phyloP scores from a whole-genome alignment of 768 basidiomycete species.

The Tylopilus sp. region DNA sequence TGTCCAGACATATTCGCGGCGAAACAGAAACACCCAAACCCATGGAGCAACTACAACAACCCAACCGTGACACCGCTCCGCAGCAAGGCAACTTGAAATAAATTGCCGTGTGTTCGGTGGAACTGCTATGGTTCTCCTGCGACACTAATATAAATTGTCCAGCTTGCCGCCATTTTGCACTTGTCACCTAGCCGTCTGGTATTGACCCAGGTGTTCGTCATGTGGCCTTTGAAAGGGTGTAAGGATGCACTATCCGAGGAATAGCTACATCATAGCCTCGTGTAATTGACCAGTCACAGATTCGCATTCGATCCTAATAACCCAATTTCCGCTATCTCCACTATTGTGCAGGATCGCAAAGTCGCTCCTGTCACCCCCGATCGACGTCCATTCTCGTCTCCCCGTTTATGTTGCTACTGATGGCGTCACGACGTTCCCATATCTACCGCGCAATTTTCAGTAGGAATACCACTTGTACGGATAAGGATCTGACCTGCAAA shows the following conservation, averaged over 20 bases:
- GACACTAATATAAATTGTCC: neutral
- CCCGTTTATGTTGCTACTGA: conserved; percentile 13
- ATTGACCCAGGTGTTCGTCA: conserved; percentile 4
- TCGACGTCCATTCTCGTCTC: conserved; percentile 32
- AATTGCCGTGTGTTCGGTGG: neutral
- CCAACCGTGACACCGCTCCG: neutral
- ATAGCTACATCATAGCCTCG: conserved; percentile 8
- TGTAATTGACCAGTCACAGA: neutral
- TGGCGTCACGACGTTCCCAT: conserved; percentile 53
- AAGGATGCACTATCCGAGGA: conserved; percentile 12
- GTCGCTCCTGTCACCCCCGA: conserved; percentile 17
- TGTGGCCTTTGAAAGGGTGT: conserved; percentile 11
- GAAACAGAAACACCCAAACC: neutral
- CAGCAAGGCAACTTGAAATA: conserved; percentile 9
- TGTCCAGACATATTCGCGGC: conserved; percentile 11
- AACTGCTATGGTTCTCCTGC: neutral
- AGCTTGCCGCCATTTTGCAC: neutral
- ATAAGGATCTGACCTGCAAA: conserved; percentile 62
- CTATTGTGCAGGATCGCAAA: conserved; percentile 1
- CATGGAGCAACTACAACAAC: conserved; percentile 2
- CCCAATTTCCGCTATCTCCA: conserved; percentile 32
- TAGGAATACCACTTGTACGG: neutral
- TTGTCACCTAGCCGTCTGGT: neutral
- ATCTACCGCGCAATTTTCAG: conserved; percentile 40
- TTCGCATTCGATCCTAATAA: conserved; percentile 18